Evolutionary conservation across 495 filamentous ascomycete species (phyloP).

Genomic region (Alectoria sarmentosa): DNA sequence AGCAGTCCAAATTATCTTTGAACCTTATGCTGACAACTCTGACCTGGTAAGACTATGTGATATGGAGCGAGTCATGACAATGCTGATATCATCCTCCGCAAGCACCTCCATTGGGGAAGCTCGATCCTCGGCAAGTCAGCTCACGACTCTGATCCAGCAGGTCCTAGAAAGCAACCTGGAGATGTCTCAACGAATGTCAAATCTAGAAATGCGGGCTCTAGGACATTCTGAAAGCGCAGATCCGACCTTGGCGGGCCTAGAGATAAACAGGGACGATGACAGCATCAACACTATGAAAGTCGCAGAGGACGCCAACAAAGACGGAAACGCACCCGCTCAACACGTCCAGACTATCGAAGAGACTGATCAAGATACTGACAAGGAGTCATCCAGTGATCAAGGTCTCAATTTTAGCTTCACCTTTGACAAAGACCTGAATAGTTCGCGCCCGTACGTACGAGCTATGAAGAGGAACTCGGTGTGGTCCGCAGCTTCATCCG

Average conservation of each 20-base stretch:
- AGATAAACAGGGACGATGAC: neutral
- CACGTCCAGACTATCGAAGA: neutral
- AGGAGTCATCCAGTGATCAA: neutral
- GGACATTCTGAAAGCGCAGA: neutral
- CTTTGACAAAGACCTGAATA: conserved; percentile 9
- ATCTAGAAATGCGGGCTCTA: neutral
- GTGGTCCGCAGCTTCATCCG: conserved; percentile 7
- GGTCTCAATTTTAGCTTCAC: neutral
- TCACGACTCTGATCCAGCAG: neutral
- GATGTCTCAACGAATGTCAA: conserved; percentile 12
- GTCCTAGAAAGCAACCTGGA: conserved; percentile 9
- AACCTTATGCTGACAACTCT: conserved; percentile 24
- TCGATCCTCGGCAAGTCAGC: conserved; percentile 4
- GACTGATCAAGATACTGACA: neutral
- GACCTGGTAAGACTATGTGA: conserved; percentile 18
- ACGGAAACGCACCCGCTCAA: neutral
- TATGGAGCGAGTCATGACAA: neutral
- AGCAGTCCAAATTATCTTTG: conserved; percentile 20
- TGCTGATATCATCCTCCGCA: neutral
- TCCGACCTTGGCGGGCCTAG: neutral
- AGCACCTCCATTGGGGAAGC: conserved; percentile 10
- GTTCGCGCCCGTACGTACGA: conserved; percentile 8
- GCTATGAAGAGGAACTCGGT: neutral
- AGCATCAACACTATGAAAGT: neutral
- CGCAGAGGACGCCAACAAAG: neutral